Evolutionary conservation across 805 yeast species (phyloP), one percentile per base, ranked within the genome.

Genomic region (Wickerhamomyces strasburgensis): DNA sequence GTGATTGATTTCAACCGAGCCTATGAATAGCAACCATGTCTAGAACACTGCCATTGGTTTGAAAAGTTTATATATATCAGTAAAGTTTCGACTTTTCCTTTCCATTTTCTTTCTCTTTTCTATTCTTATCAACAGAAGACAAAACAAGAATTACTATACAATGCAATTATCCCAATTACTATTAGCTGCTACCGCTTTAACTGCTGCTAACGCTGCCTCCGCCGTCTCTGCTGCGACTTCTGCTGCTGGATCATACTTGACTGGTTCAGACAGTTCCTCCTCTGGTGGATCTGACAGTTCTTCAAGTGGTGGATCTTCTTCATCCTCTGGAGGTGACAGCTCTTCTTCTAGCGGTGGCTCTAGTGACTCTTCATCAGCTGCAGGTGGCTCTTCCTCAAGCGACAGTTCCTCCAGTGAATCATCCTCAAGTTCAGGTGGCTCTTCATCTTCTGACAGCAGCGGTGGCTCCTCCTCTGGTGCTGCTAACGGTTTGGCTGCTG

Each of bases 401-500:
- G 26, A 14, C 29, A 18, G 21, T 15, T 5, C 42, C 19, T 6
- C 29, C 21, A 24, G 17, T 21, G 16, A 27, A 13, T n/a, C 19
- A 25, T 17, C 40, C 11, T 21, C 25, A 8, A 21, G 25, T 11
- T 21, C 25, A 21, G 25, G 25, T 21, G 25, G 25, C 11, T 21
- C 25, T 21, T 21, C 25, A 7, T 21, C 25, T 8, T n/a, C n/a
- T n/a, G n/a, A n/a, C n/a, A 26, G 42, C n/a, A 15, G 14, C 19
- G 14, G 24, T 27, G 27, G 14, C 18, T 19, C 21, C 8, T 27
- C 25, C 14, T 19, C 30, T n/a, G 28, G 26, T 31, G 26, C 27
- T 13, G 40, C 29, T 35, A 25, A 24, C 13, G 25, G 15, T 26
- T 15, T 17, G 14, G 41, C 32, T 24, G 37, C 38, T 31, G 50